A percentile compares a stretch with the other conserved stretches of the same genome.
phyloP scores from a whole-genome alignment of 495 filamentous ascomycete genomes.

The Penicillium parvum region DNA sequence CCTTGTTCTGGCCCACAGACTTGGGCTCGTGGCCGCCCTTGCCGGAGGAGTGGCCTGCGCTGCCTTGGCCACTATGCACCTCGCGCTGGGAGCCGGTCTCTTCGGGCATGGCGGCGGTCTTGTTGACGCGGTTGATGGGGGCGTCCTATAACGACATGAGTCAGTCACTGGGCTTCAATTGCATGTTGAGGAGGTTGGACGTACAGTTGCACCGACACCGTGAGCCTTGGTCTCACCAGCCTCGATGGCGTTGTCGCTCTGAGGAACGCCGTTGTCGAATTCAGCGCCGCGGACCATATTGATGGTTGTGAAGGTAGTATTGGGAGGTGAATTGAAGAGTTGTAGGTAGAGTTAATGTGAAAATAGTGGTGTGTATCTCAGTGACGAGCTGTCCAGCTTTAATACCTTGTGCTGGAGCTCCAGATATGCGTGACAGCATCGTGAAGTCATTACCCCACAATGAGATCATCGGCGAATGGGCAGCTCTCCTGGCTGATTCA shows the following conservation, averaged over 20 bases:
- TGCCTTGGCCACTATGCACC: slow-evolving; percentile 21
- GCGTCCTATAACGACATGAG: slow-evolving; percentile 25
- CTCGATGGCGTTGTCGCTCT: slow-evolving; percentile 50
- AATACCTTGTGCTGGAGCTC: neutral
- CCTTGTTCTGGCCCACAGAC: slow-evolving; percentile 37
- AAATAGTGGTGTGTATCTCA: neutral
- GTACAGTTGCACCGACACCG: slow-evolving; percentile 35
- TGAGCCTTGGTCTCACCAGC: slow-evolving; percentile 41
- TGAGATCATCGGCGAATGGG: slow-evolving; percentile 32
- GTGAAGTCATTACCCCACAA: slow-evolving; percentile 34
- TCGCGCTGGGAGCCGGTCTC: slow-evolving; percentile 30
- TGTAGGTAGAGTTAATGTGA: neutral
- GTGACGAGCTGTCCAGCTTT: neutral
- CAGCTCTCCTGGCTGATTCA: slow-evolving; percentile 2
- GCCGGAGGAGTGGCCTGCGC: slow-evolving; percentile 25
- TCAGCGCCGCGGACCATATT: slow-evolving; percentile 50
- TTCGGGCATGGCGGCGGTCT: slow-evolving; percentile 42
- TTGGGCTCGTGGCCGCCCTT: slow-evolving; percentile 44
- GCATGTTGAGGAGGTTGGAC: slow-evolving; percentile 1
- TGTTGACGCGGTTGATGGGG: slow-evolving; percentile 38
- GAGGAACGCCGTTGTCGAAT: slow-evolving; percentile 44
- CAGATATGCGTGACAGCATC: slow-evolving; percentile 27
- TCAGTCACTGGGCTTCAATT: neutral
- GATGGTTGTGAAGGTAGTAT: slow-evolving; percentile 8
- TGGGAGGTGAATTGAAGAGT: neutral